Conservation (phyloP, 768 basidiomycete species). For the Hortiboletus campestris region DNA sequence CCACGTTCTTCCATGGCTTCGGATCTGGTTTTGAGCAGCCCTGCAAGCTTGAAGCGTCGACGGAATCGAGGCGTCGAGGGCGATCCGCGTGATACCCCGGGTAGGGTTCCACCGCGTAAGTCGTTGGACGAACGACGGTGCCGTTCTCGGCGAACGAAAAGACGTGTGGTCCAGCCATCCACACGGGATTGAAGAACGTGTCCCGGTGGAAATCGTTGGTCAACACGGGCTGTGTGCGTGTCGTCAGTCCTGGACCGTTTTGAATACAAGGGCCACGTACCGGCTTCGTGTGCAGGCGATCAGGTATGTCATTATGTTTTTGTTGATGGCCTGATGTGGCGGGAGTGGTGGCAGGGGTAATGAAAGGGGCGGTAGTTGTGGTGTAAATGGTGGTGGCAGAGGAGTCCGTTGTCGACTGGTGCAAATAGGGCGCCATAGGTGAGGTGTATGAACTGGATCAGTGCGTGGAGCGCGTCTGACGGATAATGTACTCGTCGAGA, state of each 20-base stretch:
- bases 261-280: neutral
- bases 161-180: constrained; percentile 26
- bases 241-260: neutral
- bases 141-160: constrained; percentile 9
- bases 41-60: neutral
- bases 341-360: neutral
- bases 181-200: constrained; percentile 39
- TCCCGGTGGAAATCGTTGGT: constrained; percentile 47
- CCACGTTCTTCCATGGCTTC: constrained; percentile 22
- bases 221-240: neutral
- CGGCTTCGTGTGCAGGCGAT: neutral
- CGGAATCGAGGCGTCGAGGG: neutral
- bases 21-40: neutral
- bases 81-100: neutral
- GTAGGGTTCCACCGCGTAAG: neutral
- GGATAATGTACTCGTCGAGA: neutral
- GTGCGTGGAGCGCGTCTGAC: neutral
- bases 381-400: neutral
- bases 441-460: neutral
- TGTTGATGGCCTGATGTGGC: neutral
- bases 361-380: neutral
- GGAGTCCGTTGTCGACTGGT: neutral
- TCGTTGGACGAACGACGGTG: constrained; percentile 8
- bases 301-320: neutral
- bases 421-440: neutral